phyloP scores from a whole-genome alignment of 2,329 filamentous ascomycete genomes.

The Xylaria sp. region DNA sequence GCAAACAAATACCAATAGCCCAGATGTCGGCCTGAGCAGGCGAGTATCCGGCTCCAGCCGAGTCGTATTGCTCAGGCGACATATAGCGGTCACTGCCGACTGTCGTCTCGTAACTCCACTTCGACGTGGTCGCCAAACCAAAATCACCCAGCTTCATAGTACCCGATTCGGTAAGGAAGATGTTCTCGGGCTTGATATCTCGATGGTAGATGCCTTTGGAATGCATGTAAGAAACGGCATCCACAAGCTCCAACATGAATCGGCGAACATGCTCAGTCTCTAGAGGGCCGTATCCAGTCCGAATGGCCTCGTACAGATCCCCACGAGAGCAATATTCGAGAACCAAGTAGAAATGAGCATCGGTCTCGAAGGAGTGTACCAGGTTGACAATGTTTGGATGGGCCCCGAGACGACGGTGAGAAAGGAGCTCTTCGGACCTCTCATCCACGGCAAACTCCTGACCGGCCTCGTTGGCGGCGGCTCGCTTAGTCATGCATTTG shows the following conservation, averaged over 20 bases:
- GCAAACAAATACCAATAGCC: constrained; percentile 94
- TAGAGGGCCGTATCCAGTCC: constrained; percentile 83
- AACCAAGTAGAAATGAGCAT: constrained; percentile 88
- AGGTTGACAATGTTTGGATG: constrained; percentile 96
- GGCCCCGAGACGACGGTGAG: constrained; percentile 80
- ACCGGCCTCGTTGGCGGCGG: constrained; percentile 67
- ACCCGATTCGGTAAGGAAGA: constrained; percentile 88
- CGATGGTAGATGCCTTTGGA: constrained; percentile 91
- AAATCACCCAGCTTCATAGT: constrained; percentile 98
- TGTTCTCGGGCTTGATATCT: constrained; percentile 99
- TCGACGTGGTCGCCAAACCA: constrained; percentile 87
- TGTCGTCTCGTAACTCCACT: constrained; percentile 90
- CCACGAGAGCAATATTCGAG: constrained; percentile 95
- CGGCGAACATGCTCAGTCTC: constrained; percentile 97
- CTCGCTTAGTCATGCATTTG: constrained; percentile 92
- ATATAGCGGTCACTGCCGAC: constrained; percentile 99
- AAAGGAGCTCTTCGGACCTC: constrained; percentile 80
- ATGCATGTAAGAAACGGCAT: constrained; percentile 91
- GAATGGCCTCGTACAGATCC: constrained; percentile 97
- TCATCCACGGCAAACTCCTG: constrained; percentile 81
- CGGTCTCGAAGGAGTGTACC: constrained; percentile 89
- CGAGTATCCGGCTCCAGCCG: constrained; percentile 85
- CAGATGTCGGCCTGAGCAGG: constrained; percentile 94
- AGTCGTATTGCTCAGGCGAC: constrained; percentile 98
- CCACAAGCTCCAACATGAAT: constrained; percentile 95